These are phyloP conservation scores for Ogataea angusta DNA, from an alignment of 805 yeast species.

Conservation along the genomic window DNA sequence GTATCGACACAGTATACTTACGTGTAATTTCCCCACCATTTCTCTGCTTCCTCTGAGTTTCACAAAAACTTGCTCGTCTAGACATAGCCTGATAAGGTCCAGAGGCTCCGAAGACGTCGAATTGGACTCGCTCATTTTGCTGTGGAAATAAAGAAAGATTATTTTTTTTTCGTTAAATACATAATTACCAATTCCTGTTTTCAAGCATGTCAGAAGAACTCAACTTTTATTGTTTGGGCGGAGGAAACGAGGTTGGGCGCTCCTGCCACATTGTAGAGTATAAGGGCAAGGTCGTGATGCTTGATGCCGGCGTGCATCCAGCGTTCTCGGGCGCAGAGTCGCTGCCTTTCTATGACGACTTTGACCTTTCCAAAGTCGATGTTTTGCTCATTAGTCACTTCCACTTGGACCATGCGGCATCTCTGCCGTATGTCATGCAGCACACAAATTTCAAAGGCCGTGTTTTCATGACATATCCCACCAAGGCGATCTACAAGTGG, in stretches of 20 bases:
- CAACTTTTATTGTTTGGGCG: conserved; percentile 87
- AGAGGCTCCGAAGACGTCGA: conserved; percentile 66
- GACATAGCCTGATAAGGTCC: conserved; percentile 77
- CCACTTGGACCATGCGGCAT: conserved; percentile 97
- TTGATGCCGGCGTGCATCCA: conserved; percentile 98
- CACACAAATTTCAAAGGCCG: conserved; percentile 92
- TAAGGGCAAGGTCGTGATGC: conserved; percentile 92
- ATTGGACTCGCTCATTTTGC: conserved; percentile 22
- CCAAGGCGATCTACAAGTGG: conserved; percentile 98
- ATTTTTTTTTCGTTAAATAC: conserved; percentile 1
- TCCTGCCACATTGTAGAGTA: conserved; percentile 91
- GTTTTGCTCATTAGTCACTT: conserved; percentile 87
- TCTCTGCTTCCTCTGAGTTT: conserved; percentile 94
- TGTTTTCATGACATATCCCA: conserved; percentile 98
- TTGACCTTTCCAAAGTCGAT: conserved; percentile 84
- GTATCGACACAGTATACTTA: conserved; percentile 27
- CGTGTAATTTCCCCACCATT: conserved; percentile 84
- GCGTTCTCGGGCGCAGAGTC: conserved; percentile 88
- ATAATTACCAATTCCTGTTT: conserved; percentile 1
- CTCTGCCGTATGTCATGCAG: conserved; percentile 96
- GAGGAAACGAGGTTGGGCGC: conserved; percentile 97
- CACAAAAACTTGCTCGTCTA: conserved; percentile 83
- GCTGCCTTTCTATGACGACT: conserved; percentile 93
- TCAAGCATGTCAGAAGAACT: conserved; percentile 33
- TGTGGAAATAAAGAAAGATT: background rate